Percentiles rank a stretch among this genome's conserved stretches.
phyloP scores from a whole-genome alignment of 345 rosid genomes.

The Acer saccharum region DNA sequence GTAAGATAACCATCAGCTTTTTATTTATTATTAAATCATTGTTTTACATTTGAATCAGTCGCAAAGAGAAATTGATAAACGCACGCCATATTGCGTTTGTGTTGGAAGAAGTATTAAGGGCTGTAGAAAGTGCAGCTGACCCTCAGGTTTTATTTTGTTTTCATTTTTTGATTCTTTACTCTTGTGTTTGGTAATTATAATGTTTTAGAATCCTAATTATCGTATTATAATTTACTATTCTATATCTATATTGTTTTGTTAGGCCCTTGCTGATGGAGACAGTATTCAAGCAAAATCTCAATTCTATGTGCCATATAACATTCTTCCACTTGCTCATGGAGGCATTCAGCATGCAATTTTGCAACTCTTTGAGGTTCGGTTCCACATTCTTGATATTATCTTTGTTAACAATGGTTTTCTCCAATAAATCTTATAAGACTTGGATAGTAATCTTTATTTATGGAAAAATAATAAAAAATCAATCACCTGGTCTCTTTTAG shows the following conservation, averaged over 20 bases:
- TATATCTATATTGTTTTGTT: conserved; percentile 24
- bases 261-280: conserved; percentile 74
- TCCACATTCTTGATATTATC: conserved; percentile 22
- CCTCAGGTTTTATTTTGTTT: conserved; percentile 52
- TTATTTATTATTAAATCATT: conserved; percentile 14
- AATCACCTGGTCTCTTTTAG: not conserved
- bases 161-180: conserved; percentile 6
- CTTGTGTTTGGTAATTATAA: not conserved
- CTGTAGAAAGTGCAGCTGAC: conserved; percentile 58
- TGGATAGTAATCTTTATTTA: not conserved
- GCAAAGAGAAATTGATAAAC: conserved; percentile 57
- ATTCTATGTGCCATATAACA: conserved; percentile 78
- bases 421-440: not conserved
- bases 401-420: not conserved
- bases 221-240: conserved; percentile 1
- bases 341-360: conserved; percentile 81
- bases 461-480: not conserved
- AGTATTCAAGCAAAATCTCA: conserved; percentile 52
- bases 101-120: conserved; percentile 68
- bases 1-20: not conserved
- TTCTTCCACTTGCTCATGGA: conserved; percentile 89
- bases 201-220: not conserved
- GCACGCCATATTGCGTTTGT: conserved; percentile 72
- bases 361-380: conserved; percentile 80
- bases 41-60: conserved; percentile 28